Evolutionary conservation across 2,329 filamentous ascomycete species (phyloP), one percentile per base, ranked within the genome.

Genomic region (Alternaria sp.): DNA sequence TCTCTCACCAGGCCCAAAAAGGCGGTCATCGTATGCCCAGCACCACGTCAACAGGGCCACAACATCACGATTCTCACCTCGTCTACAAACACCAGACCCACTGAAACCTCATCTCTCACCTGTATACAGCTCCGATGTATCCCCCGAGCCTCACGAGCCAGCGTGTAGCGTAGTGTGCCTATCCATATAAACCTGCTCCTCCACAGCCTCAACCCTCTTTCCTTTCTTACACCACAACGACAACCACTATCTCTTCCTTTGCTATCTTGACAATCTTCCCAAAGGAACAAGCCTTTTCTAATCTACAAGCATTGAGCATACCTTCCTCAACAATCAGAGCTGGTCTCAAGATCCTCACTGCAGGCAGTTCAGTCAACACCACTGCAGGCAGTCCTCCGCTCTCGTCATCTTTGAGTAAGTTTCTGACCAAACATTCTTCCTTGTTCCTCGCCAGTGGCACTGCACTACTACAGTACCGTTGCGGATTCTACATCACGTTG

Each of bases 171-270:
- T 27, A 56, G 25, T 12, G 5, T 32, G 3, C 3, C 36, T 11
- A 3, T 18, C 44, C 54, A 67, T 70, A 73, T 71, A 73, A 68
- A 32, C 52, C 41, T 49, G 30, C 27, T 40, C 50, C 41, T 48
- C 43, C 30, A 55, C 60, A 40, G 25, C 9, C 54, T 63, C 44
- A 54, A 45, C 50, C 41, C 18, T 30, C 63, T 61, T 57, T 60
- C 57, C 62, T 67, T 59, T 56, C 65, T 65, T 63, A 60, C 67
- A 68, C 65, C 36, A 63, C 59, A 41, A 59, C 57, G 43, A 45
- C 25, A 50, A 45, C 45, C 45, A 48, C 52, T 60, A 38, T 51
- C 8, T 43, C 25, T 16, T 55, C 53, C 44, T 36, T 64, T 56
- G 30, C 11, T 30, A 28, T 45, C 54, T 57, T 55, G 28, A 49